Evolutionary conservation across 2,329 filamentous ascomycete genomes (phyloP), one percentile per base, ranked within the genome.

Genomic region (Fusarium clavum): DNA sequence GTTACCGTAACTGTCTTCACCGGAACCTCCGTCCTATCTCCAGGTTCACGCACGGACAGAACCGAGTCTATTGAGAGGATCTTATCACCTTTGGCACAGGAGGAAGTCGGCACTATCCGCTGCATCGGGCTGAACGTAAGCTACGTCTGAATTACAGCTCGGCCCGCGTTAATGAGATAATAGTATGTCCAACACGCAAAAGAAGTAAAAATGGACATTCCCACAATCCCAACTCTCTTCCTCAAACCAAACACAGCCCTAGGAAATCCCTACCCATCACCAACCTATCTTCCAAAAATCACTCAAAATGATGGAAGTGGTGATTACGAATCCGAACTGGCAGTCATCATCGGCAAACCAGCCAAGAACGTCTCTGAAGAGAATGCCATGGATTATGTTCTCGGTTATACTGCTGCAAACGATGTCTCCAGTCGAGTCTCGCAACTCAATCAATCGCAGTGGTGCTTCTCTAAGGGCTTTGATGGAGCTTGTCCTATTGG

Each of bases 381-480:
- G 13, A 18, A 49, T 0, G 61, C 58, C 0, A 63, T 64, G 59
- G 49, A 64, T 0, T 48, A 64, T 1, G 34, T 64, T 0, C 22
- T 64, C 0, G 59, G 59, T 0, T 64, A 48, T 5, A 57, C 61
- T 2, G 61, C 59, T 2, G 49, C 61, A 2, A 64, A 64, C 1
- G 49, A 64, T 13, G 59, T 64, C 4, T 64, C 61, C 0, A 64
- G 61, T 14, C 61, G 59, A 0, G 59, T 64, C 0, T 49, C 34
- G 0, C 61, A 64, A 2, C 20, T 64, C 0, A 64, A 64, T 1
- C 61, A 64, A 18, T 44, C 34, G 4, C 49, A 64, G 9, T 64
- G 61, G 61, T 64, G 61, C 5, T 64, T 64, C 25, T 64, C 59
- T 4, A 64, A 64, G 20, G 59, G 61, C 0, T 64, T 64, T 2